phyloP scores from a whole-genome alignment of 2,329 filamentous ascomycete genomes.

The Aspergillus persii region DNA sequence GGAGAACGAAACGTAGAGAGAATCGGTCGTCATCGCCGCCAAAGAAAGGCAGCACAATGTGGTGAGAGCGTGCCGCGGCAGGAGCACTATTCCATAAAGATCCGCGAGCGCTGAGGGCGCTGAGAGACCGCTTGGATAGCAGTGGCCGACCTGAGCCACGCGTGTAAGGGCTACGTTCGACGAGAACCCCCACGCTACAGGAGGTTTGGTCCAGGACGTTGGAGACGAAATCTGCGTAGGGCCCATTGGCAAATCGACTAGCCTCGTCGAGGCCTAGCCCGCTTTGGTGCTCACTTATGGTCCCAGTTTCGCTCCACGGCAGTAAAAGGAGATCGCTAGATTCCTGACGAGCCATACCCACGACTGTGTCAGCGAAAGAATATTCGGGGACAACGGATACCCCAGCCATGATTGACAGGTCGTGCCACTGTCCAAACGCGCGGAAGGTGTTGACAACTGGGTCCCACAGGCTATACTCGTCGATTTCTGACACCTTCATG shows the following conservation, averaged over 20 bases:
- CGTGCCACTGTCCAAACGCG: constrained; percentile 80
- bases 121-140: constrained; percentile 46
- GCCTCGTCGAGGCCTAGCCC: constrained; percentile 52
- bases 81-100: constrained; percentile 56
- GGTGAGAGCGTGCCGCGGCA: constrained; percentile 67
- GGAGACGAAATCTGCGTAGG: constrained; percentile 73
- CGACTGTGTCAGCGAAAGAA: constrained; percentile 75
- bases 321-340: constrained; percentile 73
- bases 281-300: constrained; percentile 64
- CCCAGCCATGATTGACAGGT: constrained; percentile 76
- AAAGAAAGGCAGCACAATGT: constrained; percentile 84
- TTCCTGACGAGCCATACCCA: constrained; percentile 67
- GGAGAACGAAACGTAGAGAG: constrained; percentile 76
- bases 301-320: constrained; percentile 85
- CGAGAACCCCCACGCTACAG: constrained; percentile 73
- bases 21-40: constrained; percentile 78
- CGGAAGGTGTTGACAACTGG: constrained; percentile 90
- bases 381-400: constrained; percentile 75
- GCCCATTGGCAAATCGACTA: constrained; percentile 56
- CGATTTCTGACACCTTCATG: constrained; percentile 84
- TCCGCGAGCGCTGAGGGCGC: constrained; percentile 60
- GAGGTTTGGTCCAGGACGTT: constrained; percentile 61
- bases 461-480: constrained; percentile 70
- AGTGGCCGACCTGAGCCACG: constrained; percentile 20
- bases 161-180: constrained; percentile 66